Evolutionary conservation across 305 asterid genomes (phyloP).

Genomic region (Plantago lanceolata): DNA sequence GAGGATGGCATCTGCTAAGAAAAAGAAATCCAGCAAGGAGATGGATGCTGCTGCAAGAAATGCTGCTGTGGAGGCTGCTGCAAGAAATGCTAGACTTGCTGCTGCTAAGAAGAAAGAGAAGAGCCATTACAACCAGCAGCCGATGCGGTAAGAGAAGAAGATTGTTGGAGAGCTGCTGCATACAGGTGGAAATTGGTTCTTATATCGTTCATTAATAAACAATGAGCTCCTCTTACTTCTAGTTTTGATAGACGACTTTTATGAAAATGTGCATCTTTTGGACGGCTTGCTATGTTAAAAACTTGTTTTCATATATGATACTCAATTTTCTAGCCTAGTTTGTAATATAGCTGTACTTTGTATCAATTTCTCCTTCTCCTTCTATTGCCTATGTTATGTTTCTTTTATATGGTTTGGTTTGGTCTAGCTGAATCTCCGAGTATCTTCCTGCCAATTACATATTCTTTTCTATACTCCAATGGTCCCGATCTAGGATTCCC

Average conservation of each 20-base stretch:
- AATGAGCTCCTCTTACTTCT: conserved; percentile 10
- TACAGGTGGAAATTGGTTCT: conserved; percentile 18
- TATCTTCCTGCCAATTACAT: not conserved
- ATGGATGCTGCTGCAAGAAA: conserved; percentile 75
- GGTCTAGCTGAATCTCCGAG: not conserved
- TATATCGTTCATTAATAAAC: conserved; percentile 17
- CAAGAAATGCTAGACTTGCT: conserved; percentile 76
- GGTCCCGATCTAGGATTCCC: too few relatives aligned
- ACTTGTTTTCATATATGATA: conserved; percentile 26
- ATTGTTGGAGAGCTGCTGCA: conserved; percentile 9
- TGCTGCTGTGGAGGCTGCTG: conserved; percentile 83
- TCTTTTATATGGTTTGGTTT: too few relatives aligned
- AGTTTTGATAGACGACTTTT: conserved; percentile 11
- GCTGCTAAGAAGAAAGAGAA: conserved; percentile 94
- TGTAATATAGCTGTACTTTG: conserved; percentile 34
- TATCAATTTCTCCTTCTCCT: conserved; percentile 18
- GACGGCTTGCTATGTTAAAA: conserved; percentile 20
- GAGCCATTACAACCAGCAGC: conserved; percentile 91
- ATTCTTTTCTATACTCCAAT: too few relatives aligned
- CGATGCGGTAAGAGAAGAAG: conserved; percentile 43
- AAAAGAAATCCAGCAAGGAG: conserved; percentile 74
- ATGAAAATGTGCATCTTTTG: conserved; percentile 15
- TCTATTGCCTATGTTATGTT: not conserved
- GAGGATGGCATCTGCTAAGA: conserved; percentile 66
- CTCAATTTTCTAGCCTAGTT: conserved; percentile 27